These are phyloP conservation scores for Teratosphaeriaceae sp. DNA, from an alignment of 2,329 filamentous ascomycete species.

Conservation along the genomic window DNA sequence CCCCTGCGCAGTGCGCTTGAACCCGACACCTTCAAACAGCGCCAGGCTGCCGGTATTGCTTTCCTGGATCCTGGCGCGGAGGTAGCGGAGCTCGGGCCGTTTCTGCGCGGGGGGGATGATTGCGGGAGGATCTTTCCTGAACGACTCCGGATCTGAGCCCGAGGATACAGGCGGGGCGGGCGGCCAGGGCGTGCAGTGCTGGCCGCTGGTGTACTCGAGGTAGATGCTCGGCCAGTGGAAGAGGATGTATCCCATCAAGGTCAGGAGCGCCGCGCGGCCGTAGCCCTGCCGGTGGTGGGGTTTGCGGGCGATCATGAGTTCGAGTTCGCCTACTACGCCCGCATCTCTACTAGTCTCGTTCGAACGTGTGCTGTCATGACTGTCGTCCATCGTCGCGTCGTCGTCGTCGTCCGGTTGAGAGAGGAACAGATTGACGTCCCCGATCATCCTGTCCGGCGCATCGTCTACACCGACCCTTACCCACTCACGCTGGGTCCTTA, in stretches of 20 bases:
- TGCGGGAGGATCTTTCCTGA: too few relatives aligned
- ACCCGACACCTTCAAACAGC: slow-evolving; percentile 56
- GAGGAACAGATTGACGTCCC: slow-evolving; percentile 62
- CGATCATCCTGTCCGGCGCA: slow-evolving; percentile 41
- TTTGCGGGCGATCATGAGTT: slow-evolving; percentile 73
- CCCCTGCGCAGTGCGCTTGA: slow-evolving; percentile 42
- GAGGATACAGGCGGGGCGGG: neutral
- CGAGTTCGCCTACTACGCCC: slow-evolving; percentile 61
- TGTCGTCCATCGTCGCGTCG: slow-evolving; percentile 35
- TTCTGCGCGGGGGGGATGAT: too few relatives aligned
- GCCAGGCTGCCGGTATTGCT: slow-evolving; percentile 50
- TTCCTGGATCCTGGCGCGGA: slow-evolving; percentile 57
- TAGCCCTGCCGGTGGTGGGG: slow-evolving; percentile 55
- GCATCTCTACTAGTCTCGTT: slow-evolving; percentile 30
- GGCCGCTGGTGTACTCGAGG: slow-evolving; percentile 11
- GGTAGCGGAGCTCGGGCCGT: slow-evolving; percentile 32
- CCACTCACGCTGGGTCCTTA: slow-evolving; percentile 1
- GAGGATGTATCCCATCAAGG: slow-evolving; percentile 64
- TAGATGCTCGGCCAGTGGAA: slow-evolving; percentile 46
- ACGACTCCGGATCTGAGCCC: neutral
- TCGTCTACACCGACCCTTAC: slow-evolving; percentile 46
- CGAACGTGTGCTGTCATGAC: slow-evolving; percentile 12
- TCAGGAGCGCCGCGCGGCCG: slow-evolving; percentile 57
- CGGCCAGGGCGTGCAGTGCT: neutral
- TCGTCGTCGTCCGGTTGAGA: slow-evolving; percentile 46